Evolutionary conservation across 208 protist genomes (phyloP).

Genomic region (Crithidia bombi): DNA sequence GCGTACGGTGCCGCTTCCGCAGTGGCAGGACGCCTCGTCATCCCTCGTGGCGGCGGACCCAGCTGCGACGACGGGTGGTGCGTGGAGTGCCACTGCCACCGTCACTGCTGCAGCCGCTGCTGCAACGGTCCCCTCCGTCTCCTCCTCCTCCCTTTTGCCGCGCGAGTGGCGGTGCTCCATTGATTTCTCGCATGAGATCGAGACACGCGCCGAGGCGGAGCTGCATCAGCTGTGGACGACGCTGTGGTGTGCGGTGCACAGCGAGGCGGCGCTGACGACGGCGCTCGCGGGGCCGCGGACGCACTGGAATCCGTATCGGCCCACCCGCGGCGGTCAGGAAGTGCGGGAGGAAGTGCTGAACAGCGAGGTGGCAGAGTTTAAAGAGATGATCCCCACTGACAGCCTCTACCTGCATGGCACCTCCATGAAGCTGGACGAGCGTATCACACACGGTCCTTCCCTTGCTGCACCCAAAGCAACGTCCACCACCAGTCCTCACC

Average conservation of each 20-base stretch:
- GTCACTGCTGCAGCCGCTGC: not conserved
- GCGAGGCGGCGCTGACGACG: constrained; percentile 37
- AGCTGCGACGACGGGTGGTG: not conserved
- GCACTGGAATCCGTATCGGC: constrained; percentile 85
- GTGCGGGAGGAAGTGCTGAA: constrained; percentile 65
- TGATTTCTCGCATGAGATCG: constrained; percentile 54
- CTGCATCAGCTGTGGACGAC: constrained; percentile 45
- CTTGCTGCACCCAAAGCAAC: not conserved
- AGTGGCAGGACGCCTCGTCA: not conserved
- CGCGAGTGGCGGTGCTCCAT: constrained; percentile 25
- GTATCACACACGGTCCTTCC: not conserved
- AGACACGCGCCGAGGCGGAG: constrained; percentile 48
- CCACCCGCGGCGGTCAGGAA: constrained; percentile 47
- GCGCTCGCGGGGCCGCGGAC: constrained; percentile 46
- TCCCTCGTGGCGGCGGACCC: not conserved
- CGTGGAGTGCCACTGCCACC: not conserved
- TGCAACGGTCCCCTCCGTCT: not conserved
- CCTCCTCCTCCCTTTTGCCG: constrained; percentile 2
- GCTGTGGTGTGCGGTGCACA: constrained; percentile 55
- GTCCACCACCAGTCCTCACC: not conserved
- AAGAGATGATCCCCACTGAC: constrained; percentile 38
- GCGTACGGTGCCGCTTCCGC: not conserved
- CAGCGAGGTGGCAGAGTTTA: constrained; percentile 78
- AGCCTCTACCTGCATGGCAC: constrained; percentile 54
- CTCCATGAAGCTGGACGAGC: not conserved